A percentile compares a stretch with the other conserved stretches of the same genome.
Conservation (phyloP, 495 filamentous ascomycete species). For the Oleoguttula mirabilis region DNA sequence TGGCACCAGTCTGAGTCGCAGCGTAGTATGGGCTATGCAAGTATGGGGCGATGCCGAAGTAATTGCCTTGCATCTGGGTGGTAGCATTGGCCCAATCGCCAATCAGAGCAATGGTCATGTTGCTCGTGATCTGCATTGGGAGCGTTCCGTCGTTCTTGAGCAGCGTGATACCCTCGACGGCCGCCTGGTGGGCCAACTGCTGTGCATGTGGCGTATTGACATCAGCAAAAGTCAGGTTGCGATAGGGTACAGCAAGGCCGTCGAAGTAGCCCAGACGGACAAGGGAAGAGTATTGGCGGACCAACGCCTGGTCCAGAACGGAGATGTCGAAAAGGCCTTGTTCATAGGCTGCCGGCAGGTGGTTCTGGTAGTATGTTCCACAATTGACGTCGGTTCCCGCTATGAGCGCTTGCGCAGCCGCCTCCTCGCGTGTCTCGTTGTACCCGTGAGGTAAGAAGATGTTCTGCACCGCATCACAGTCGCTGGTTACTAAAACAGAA, state of each 20-base stretch:
- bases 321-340: conserved; percentile 31
- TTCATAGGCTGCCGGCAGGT: conserved; percentile 37
- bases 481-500: conserved; percentile 13
- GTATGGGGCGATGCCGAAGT: conserved; percentile 41
- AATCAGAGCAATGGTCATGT: conserved; percentile 38
- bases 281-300: conserved; percentile 44
- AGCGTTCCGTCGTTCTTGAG: conserved; percentile 46
- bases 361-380: conserved; percentile 42
- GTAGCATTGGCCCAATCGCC: conserved; percentile 45
- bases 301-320: conserved; percentile 28
- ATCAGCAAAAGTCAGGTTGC: conserved; percentile 30
- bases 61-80: conserved; percentile 45
- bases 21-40: conserved; percentile 35
- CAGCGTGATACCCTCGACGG: conserved; percentile 42
- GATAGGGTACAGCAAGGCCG: conserved; percentile 33
- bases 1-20: conserved; percentile 32
- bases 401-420: conserved; percentile 3
- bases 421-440: conserved; percentile 1
- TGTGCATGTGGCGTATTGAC: conserved; percentile 40
- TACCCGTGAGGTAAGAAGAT: conserved; percentile 19
- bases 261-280: conserved; percentile 50
- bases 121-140: conserved; percentile 30
- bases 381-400: conserved; percentile 51
- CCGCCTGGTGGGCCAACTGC: conserved; percentile 44
- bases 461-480: conserved; percentile 18